These are phyloP conservation scores for Pseudozyma pruni DNA, from an alignment of 1,284 basidiomycete species.

Conservation along the genomic window DNA sequence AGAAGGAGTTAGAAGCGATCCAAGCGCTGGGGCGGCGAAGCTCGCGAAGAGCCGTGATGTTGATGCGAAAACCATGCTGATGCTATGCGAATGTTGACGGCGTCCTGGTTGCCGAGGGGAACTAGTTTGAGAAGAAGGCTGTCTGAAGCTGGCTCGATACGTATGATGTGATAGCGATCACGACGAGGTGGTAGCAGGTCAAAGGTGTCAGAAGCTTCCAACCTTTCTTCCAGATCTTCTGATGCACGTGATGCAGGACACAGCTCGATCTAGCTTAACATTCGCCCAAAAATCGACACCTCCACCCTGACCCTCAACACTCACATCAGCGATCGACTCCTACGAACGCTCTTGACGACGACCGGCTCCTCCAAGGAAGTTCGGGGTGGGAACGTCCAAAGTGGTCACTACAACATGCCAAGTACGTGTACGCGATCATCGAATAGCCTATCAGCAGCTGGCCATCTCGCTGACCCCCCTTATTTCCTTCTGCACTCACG, in stretches of 20 bases:
- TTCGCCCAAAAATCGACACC: background rate
- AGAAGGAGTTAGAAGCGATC: constrained; percentile 11
- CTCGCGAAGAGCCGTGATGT: constrained; percentile 22
- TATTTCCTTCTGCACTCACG: too few species aligned
- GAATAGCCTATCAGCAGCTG: too few species aligned
- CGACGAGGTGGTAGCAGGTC: background rate
- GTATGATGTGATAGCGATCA: constrained; percentile 3
- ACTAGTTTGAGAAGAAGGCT: too few species aligned
- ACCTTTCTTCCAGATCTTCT: constrained; percentile 29
- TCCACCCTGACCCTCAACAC: constrained; percentile 17
- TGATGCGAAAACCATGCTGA: constrained; percentile 20
- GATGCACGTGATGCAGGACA: constrained; percentile 38
- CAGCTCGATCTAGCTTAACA: constrained; percentile 16
- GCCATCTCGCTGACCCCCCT: too few species aligned
- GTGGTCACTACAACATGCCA: too few species aligned
- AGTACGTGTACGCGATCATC: too few species aligned
- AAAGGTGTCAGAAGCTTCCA: constrained; percentile 13
- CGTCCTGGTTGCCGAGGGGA: too few species aligned
- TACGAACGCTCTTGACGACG: too few species aligned
- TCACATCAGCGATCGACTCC: background rate
- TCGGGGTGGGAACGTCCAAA: too few species aligned
- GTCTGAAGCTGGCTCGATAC: too few species aligned
- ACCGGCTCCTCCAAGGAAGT: too few species aligned
- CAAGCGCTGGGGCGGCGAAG: constrained; percentile 19
- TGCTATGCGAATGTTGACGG: background rate